Conservation (phyloP, 805 yeast genomes). For the Metschnikowia cerradonensis region DNA sequence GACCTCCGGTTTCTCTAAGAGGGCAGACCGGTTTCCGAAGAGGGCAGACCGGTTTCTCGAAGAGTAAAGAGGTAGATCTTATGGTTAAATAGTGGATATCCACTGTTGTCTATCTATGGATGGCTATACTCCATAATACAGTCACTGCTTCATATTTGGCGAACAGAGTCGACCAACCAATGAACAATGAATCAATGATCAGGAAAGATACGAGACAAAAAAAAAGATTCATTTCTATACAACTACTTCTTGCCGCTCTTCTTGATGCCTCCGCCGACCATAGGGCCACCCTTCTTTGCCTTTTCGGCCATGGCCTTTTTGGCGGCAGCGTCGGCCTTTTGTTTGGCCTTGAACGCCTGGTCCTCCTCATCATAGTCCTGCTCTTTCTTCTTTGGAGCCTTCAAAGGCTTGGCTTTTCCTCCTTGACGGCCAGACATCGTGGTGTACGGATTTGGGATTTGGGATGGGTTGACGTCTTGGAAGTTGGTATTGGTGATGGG, state of each 20-base stretch:
- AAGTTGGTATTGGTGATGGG: background rate
- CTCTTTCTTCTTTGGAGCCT: constrained; percentile 77
- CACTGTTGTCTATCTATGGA: no score
- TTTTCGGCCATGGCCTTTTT: constrained; percentile 84
- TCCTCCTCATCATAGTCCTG: constrained; percentile 85
- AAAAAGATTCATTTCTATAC: background rate
- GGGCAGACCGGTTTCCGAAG: no score
- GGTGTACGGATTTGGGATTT: background rate
- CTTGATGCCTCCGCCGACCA: constrained; percentile 93
- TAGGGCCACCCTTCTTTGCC: constrained; percentile 87
- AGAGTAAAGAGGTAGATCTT: no score
- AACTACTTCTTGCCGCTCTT: constrained; percentile 53
- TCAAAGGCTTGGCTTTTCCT: constrained; percentile 90
- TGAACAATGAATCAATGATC: no score
- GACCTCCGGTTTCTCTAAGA: no score
- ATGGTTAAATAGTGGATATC: no score
- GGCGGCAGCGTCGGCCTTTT: constrained; percentile 91
- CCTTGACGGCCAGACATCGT: constrained; percentile 95
- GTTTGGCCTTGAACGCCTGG: constrained; percentile 85
- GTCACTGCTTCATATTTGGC: no score
- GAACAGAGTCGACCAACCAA: no score
- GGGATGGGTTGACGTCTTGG: no score
- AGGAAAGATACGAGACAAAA: background rate
- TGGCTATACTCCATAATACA: no score
- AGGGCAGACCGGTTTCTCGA: no score